Conservation (phyloP, 78 protist genomes). For the Pigoraptor vietnamica region DNA sequence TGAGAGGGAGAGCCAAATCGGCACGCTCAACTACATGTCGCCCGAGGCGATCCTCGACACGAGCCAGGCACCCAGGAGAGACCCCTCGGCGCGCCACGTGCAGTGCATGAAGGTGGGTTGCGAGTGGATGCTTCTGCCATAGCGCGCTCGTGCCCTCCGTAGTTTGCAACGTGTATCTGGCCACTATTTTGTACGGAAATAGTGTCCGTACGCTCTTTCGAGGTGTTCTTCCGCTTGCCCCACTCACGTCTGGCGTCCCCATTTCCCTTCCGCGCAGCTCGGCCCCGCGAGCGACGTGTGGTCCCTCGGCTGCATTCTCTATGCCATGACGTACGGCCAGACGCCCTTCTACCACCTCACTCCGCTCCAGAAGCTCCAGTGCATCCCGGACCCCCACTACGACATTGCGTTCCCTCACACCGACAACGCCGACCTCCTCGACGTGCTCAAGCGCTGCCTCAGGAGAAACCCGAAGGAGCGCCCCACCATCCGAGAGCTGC, state of each 20-base stretch:
- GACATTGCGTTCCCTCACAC: slow-evolving; percentile 25
- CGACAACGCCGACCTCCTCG: slow-evolving; percentile 32
- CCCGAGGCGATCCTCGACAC: slow-evolving; percentile 85
- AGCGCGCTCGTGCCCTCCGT: no score
- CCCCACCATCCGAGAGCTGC: slow-evolving; percentile 54
- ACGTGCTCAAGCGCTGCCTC: slow-evolving; percentile 56
- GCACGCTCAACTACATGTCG: slow-evolving; percentile 95
- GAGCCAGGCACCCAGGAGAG: background rate
- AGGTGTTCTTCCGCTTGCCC: no score
- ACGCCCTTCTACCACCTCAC: slow-evolving; percentile 67
- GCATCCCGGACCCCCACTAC: slow-evolving; percentile 46
- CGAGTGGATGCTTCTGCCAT: no score
- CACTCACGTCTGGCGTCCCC: background rate
- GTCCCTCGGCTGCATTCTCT: slow-evolving; percentile 92
- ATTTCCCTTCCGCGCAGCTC: slow-evolving; percentile 41
- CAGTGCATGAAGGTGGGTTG: background rate
- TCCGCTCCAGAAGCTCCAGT: slow-evolving; percentile 34
- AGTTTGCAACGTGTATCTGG: no score
- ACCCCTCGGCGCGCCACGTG: background rate
- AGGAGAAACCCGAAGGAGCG: slow-evolving; percentile 52
- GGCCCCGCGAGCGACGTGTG: slow-evolving; percentile 83
- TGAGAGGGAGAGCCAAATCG: slow-evolving; percentile 49
- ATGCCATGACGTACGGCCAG: slow-evolving; percentile 75
- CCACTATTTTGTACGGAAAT: no score
- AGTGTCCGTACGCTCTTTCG: no score